These are phyloP conservation scores for Teratosphaeriaceae sp. DNA, from an alignment of 2,329 filamentous ascomycete genomes.

Conservation along the genomic window DNA sequence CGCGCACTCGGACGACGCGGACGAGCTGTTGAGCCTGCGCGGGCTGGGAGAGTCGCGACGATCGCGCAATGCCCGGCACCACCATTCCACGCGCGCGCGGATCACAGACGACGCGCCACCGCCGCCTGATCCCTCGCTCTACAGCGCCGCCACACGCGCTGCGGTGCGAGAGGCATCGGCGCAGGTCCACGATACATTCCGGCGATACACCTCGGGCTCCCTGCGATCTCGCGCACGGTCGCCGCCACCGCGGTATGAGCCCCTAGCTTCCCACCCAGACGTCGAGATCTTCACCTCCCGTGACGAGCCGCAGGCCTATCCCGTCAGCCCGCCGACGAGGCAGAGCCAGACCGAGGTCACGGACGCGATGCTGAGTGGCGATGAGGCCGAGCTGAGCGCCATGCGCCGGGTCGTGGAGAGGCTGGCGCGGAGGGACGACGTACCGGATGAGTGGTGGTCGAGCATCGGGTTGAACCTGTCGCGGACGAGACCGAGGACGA, in stretches of 20 bases:
- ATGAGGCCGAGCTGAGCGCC: slow-evolving; percentile 45
- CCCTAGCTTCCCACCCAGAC: slow-evolving; percentile 15
- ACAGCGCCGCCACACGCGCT: slow-evolving; percentile 11
- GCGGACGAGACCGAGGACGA: slow-evolving; percentile 14
- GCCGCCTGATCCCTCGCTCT: slow-evolving; percentile 15
- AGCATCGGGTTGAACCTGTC: slow-evolving; percentile 35
- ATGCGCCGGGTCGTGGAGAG: slow-evolving; percentile 68
- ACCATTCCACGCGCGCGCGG: not conserved
- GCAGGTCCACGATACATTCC: slow-evolving; percentile 20
- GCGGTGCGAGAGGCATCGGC: slow-evolving; percentile 12
- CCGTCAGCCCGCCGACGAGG: slow-evolving; percentile 20
- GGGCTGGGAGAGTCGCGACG: not conserved
- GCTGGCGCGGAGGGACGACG: slow-evolving; percentile 63
- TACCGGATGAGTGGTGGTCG: slow-evolving; percentile 76
- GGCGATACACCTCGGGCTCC: slow-evolving; percentile 14
- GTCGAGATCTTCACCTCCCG: slow-evolving; percentile 16
- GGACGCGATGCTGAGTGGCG: slow-evolving; percentile 19
- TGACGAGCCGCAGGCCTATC: slow-evolving; percentile 20
- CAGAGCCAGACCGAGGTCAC: slow-evolving; percentile 17
- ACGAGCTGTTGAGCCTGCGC: not conserved
- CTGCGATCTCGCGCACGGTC: slow-evolving; percentile 12
- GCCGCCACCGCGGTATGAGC: slow-evolving; percentile 21
- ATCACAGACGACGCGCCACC: slow-evolving; percentile 4
- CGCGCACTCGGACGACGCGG: not conserved
- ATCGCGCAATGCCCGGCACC: not conserved